Base-by-base conservation (phyloP, 139 green algal genomes). In the Chlamydomonas sp. region DNA sequence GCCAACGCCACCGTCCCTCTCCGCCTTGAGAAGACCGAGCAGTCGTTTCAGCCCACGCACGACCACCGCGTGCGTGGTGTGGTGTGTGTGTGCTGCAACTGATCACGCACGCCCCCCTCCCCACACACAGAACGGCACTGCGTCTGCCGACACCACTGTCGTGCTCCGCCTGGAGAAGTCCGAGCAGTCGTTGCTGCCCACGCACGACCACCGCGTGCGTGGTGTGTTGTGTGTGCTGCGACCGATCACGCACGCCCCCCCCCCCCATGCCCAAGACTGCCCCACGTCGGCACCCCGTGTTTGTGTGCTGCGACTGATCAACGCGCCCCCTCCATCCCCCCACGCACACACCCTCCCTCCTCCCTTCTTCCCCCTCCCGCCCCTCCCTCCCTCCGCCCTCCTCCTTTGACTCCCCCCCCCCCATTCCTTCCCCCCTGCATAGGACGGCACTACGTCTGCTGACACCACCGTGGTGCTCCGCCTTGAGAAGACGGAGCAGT, bases 151-250 rank as follows among this genome's bases (percentile, higher is more conserved):
- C 63, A 88, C 79, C 1, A 81, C 80, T 58, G 75, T 72, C 3
- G 88, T 95, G 70, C 85, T 96, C 49, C 73, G 84, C n/a, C 78
- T 86, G 39, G 74, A 83, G 48, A 49, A 86, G 58, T 71, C 50
- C 36, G 64, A 80, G 69, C 78, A 89, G 76, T 35, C 69, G 29
- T 92, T 86, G 71, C 69, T 83, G 48, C 90, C 90, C 67, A 75
- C 79, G 68, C 77, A 78, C 8, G n/a, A n/a, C n/a, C n/a, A n/a
- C n/a, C n/a, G n/a, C 20, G 16, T 34, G 24, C 54, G 24, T 63
- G 24, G 13, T 26, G 20, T 54, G 13, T 13, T 54, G 43, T 54
- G 43, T n/a, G n/a, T n/a, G n/a, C n/a, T n/a, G n/a, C n/a, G n/a
- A n/a, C n/a, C n/a, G n/a, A n/a, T n/a, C n/a, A n/a, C n/a, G n/a